Percentiles rank a stretch among this genome's conserved stretches.
Conservation (phyloP, 108 stramenopile genomes). For the Ochromonas danica region DNA sequence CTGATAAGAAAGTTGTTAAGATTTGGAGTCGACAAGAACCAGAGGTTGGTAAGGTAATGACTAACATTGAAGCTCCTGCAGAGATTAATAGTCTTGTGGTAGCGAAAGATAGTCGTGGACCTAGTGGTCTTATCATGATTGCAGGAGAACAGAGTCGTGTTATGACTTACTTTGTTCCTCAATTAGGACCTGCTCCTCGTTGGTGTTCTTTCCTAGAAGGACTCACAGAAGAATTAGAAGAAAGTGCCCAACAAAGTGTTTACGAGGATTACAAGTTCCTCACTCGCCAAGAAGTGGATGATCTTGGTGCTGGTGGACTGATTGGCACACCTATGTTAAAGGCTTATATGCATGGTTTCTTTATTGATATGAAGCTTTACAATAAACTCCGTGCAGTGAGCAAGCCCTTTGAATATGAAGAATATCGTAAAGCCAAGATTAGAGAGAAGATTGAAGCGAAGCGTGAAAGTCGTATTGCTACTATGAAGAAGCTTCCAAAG, state of each 20-base stretch:
- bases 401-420: slow-evolving; percentile 94
- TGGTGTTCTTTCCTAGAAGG: slow-evolving; percentile 98
- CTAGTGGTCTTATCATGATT: slow-evolving; percentile 85
- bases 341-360: slow-evolving; percentile 99
- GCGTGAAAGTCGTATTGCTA: slow-evolving; percentile 34
- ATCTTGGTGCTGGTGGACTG: slow-evolving; percentile 83
- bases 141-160: slow-evolving; percentile 88
- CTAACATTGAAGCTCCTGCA: slow-evolving; percentile 88
- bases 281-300: slow-evolving; percentile 83
- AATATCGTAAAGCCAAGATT: slow-evolving; percentile 85
- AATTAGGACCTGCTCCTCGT: slow-evolving; percentile 87
- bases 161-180: slow-evolving; percentile 88
- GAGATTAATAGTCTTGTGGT: slow-evolving; percentile 82
- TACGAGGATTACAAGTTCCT: slow-evolving; percentile 99
- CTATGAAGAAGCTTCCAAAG: slow-evolving; percentile 54
- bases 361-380: slow-evolving; percentile 91
- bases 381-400: slow-evolving; percentile 82
- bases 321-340: slow-evolving; percentile 89
- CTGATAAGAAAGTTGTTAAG: slow-evolving; percentile 88
- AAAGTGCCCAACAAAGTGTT: slow-evolving; percentile 72
- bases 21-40: slow-evolving; percentile 76
- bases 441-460: slow-evolving; percentile 59
- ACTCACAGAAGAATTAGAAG: slow-evolving; percentile 98
- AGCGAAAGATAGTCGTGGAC: slow-evolving; percentile 51
- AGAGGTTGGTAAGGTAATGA: slow-evolving; percentile 69